These are phyloP conservation scores for Malbranchea zuffiana DNA, from an alignment of 2,329 filamentous ascomycete species.

Conservation along the genomic window DNA sequence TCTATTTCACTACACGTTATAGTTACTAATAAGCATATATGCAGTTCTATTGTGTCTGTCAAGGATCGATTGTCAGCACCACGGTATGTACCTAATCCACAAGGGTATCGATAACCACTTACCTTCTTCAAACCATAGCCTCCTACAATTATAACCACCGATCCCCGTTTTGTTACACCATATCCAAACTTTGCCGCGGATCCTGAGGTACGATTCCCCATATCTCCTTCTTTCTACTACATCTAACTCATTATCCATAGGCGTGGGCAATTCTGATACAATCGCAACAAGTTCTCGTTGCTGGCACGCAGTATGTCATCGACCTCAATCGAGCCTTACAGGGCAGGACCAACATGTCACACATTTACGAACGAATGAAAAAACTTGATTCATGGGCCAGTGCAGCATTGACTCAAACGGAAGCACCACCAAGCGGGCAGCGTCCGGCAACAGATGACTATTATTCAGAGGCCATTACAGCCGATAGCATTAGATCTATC, in stretches of 20 bases:
- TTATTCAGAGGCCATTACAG: conserved; percentile 27
- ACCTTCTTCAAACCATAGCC: conserved; percentile 20
- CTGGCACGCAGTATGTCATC: conserved; percentile 32
- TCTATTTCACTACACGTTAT: background rate
- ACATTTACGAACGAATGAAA: conserved; percentile 33
- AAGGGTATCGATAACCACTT: background rate
- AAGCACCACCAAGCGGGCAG: conserved; percentile 20
- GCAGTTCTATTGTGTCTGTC: conserved; percentile 36
- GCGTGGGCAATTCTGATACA: conserved; percentile 36
- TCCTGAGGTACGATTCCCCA: conserved; percentile 29
- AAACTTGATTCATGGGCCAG: conserved; percentile 32
- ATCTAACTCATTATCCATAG: conserved; percentile 19
- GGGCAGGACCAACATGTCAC: conserved; percentile 27
- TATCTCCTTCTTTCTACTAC: conserved; percentile 1
- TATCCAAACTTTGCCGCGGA: conserved; percentile 32
- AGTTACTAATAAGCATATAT: conserved; percentile 1
- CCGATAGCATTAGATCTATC: conserved; percentile 32
- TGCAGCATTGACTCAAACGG: conserved; percentile 27
- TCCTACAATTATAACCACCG: conserved; percentile 34
- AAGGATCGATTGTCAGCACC: conserved; percentile 37
- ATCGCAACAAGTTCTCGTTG: conserved; percentile 33
- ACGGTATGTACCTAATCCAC: conserved; percentile 23
- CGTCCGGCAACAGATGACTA: conserved; percentile 19
- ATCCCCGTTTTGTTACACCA: conserved; percentile 34
- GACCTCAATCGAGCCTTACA: conserved; percentile 32